Conservation (phyloP, 1,284 basidiomycete species). For the Thecaphora thlaspeos region DNA sequence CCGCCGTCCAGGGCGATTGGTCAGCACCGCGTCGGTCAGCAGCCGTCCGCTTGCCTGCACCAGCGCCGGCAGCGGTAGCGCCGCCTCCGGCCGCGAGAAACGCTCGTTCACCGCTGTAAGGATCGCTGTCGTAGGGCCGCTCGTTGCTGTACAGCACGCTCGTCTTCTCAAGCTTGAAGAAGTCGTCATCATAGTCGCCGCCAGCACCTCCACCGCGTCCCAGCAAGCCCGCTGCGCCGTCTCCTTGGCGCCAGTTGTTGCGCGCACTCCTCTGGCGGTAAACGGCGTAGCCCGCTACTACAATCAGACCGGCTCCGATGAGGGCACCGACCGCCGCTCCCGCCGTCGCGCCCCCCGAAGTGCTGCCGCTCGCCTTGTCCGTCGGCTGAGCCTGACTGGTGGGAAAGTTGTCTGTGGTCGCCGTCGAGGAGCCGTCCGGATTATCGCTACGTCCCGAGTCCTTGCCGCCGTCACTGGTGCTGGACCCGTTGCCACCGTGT, state of each 20-base stretch:
- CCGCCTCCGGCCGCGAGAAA: constrained; percentile 3
- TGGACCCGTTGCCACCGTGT: constrained; percentile 1
- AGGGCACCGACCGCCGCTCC: constrained; percentile 43
- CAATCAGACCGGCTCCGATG: constrained; percentile 41
- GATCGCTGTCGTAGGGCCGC: constrained; percentile 13
- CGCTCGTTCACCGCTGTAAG: constrained; percentile 1
- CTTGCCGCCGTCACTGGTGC: constrained; percentile 3
- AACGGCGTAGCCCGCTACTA: constrained; percentile 38
- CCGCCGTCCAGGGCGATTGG: constrained; percentile 23
- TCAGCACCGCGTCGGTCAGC: constrained; percentile 3
- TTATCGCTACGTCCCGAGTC: too few species aligned
- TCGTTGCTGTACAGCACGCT: constrained; percentile 16
- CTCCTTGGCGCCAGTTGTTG: constrained; percentile 32
- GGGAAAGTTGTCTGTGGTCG: constrained; percentile 12
- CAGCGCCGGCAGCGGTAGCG: background rate
- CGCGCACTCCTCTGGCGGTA: constrained; percentile 29
- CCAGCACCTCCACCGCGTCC: constrained; percentile 13
- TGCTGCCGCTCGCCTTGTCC: background rate
- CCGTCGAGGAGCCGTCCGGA: background rate
- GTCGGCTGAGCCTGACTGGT: constrained; percentile 2
- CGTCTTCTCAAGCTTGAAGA: constrained; percentile 36
- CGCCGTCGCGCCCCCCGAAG: constrained; percentile 30
- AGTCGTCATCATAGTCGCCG: constrained; percentile 15
- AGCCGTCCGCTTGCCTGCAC: constrained; percentile 1
- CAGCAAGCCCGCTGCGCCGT: constrained; percentile 26